Base-by-base conservation (phyloP, 805 yeast species). In the Ogataea paradorogensis region DNA sequence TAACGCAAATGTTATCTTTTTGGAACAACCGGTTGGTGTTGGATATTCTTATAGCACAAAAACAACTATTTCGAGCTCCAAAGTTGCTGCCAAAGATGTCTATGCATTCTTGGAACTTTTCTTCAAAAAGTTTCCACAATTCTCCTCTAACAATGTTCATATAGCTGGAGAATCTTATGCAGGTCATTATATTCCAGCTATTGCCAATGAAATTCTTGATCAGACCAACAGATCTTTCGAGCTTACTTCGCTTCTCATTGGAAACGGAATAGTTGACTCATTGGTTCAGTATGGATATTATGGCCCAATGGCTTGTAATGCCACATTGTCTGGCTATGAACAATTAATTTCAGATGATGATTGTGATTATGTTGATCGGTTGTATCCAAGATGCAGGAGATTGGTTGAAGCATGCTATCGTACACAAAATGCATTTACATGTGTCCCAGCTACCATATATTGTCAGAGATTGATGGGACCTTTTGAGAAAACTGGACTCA, bases 121-220 rank as follows among this genome's bases (percentile, higher is more conserved):
- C 64, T 86, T 84, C 71, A 72, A 79, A 56, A 81, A 84, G 57
- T 85, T 85, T 71, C 73, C 75, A 21, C 68, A 75, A 46, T 84
- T 76, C 59, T 68, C 75, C 40, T 33, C 43, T 6, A 55, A 63
- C 43, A 76, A 74, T 36, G 86, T 89, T 75, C 95, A 88, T 63
- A 84, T 89, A 59, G 83, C 96, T 30, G 96, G 96, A 51, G 96
- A 89, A 61, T 84, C 95, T 7, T 89, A 90, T 57, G 96, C 91
- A 14, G 96, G 97, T 35, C 95, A 88, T 59, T 90, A 91, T 66
- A 84, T 90, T 50, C 99, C 99, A 15, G 85, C 76, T 8, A 85
- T 89, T 64, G 95, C 95, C 7, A 61, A 76, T 43, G 95, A 87
- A 62, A 87, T 89, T 52, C 66, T 86, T 53, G 68, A 76, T 27